These are phyloP conservation scores for Claviceps monticola DNA, from an alignment of 2,329 filamentous ascomycete genomes.

Conservation along the genomic window DNA sequence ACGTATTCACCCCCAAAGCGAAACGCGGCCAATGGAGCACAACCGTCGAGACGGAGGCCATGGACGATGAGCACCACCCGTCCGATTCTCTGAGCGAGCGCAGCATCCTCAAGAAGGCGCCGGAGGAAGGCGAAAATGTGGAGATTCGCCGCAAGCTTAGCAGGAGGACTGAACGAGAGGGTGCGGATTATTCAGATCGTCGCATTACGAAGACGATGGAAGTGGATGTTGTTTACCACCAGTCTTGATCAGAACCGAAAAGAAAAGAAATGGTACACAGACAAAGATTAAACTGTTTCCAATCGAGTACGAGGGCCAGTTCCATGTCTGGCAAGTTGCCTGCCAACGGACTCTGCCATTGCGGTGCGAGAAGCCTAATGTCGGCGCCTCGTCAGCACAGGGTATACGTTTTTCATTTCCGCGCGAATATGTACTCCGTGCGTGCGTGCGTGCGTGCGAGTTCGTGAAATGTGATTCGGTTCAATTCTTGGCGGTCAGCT, in stretches of 20 bases:
- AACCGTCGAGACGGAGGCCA: slow-evolving; percentile 3
- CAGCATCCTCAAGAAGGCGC: slow-evolving; percentile 1
- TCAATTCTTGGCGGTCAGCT: too few species aligned
- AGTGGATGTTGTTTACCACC: slow-evolving; percentile 3
- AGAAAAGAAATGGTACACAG: neutral
- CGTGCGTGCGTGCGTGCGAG: too few species aligned
- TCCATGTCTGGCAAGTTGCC: too few species aligned
- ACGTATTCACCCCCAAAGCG: slow-evolving; percentile 1
- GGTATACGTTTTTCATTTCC: too few species aligned
- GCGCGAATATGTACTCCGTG: too few species aligned
- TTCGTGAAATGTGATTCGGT: too few species aligned
- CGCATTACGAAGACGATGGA: slow-evolving; percentile 4
- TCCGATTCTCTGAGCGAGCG: slow-evolving; percentile 1
- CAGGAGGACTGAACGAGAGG: neutral
- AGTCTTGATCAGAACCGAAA: neutral
- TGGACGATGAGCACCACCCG: neutral
- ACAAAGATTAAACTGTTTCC: too few species aligned
- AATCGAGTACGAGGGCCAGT: too few species aligned
- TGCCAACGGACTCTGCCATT: too few species aligned
- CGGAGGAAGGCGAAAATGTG: slow-evolving; percentile 1
- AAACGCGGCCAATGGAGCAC: slow-evolving; percentile 5
- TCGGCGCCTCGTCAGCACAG: too few species aligned
- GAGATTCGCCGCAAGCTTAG: neutral
- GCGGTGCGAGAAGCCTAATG: too few species aligned
- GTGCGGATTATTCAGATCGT: neutral